Evolutionary conservation across 1,139 yeast species (phyloP), one percentile per base, ranked within the genome.

Genomic region (Debaryomyces psychrophilus): DNA sequence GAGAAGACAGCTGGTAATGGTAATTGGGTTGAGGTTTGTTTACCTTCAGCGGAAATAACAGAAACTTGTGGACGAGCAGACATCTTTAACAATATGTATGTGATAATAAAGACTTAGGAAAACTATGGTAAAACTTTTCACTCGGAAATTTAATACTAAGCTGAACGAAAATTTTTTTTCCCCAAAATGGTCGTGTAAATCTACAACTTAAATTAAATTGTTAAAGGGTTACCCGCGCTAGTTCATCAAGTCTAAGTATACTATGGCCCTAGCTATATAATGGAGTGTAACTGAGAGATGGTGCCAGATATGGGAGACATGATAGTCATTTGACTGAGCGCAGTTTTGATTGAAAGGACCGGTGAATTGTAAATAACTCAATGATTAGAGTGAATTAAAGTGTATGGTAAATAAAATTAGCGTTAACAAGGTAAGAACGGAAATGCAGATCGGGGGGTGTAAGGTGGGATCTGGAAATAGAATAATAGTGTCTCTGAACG

Each of bases 1-100:
- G 90, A 78, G 88, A 93, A 93, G 71, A 93, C 97, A 71, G 96
- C 96, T 81, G 99, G 99, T 71, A 93, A 83, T 67, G 96, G 90
- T 65, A 92, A 80, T 68, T 92, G 83, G 67, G 90, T 69, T 65
- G 88, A 77, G 73, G 96, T 78, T 71, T 88, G 83, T 77, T 86
- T 89, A 76, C 98, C 98, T 74, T 84, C 71, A 70, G 85, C 78
- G 74, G 96, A 80, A 79, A 87, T 82, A 69, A 93, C 97, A 69
- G 97, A 83, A 76, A 93, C 97, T 85, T 89, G 96, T 71, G 98
- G 97, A 80, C 96, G 90, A 72, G 79, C 68, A 65, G 92, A 84
- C 92, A 85, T 85, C 54, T 54, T 62, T 52, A 51, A 57, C 57
- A 50, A 48, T 56, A 56, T 62, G 59, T 59, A 52, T 52, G 51